phyloP scores from a whole-genome alignment of 208 protist genomes.

The Leishmania guyanensis region DNA sequence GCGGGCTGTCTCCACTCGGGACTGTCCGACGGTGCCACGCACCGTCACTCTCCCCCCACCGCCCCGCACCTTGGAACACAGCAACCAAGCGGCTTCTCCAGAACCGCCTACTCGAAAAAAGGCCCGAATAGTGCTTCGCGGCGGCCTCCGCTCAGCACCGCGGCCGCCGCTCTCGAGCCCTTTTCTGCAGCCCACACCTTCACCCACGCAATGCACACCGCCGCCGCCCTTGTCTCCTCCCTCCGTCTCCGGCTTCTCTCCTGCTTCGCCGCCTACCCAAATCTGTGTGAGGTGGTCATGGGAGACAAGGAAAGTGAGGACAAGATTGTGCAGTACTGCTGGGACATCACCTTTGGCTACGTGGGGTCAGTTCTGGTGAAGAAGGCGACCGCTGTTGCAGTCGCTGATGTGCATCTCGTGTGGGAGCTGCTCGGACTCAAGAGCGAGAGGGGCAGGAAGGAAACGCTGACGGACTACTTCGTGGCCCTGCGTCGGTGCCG shows the following conservation, averaged over 20 bases:
- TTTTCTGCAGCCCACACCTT: constrained; percentile 31
- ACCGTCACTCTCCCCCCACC: constrained; percentile 1
- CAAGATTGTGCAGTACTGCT: constrained; percentile 42
- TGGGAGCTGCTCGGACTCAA: constrained; percentile 26
- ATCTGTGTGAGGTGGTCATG: constrained; percentile 43
- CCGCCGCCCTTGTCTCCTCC: constrained; percentile 64
- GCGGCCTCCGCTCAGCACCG: constrained; percentile 19
- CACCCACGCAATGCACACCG: constrained; percentile 48
- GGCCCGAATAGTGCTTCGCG: background rate
- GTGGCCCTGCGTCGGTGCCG: constrained; percentile 27
- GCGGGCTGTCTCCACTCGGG: constrained; percentile 20
- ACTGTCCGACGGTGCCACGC: constrained; percentile 20
- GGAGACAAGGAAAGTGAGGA: constrained; percentile 22
- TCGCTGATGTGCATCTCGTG: constrained; percentile 28
- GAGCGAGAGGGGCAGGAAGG: constrained; percentile 12
- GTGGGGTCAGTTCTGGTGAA: constrained; percentile 52
- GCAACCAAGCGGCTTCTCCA: background rate
- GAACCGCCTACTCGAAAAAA: background rate
- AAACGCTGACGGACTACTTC: constrained; percentile 23
- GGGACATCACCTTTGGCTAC: constrained; percentile 44
- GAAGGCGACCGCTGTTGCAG: constrained; percentile 41
- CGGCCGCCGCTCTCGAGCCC: constrained; percentile 25
- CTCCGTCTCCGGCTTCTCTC: constrained; percentile 69
- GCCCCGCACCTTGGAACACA: background rate
- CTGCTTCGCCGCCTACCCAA: constrained; percentile 47